Base-by-base conservation (phyloP, 1,284 basidiomycete genomes). In the Ganoderma boninense region DNA sequence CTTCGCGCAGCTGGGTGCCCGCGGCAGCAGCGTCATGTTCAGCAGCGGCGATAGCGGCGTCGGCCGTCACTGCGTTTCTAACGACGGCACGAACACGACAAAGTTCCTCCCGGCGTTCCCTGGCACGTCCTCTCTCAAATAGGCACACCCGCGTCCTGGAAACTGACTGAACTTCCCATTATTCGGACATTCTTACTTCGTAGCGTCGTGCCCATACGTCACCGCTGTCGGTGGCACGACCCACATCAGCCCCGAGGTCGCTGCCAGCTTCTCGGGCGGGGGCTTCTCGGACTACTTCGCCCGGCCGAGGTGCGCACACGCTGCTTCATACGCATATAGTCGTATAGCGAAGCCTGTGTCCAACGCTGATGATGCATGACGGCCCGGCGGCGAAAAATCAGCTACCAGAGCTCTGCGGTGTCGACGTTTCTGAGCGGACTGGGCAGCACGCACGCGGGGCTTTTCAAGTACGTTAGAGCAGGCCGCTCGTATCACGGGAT, bases 271-370 rank as follows among this genome's bases (percentile, higher is more conserved):
- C 83, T 88, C 87, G 32, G 89, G 90, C 26, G 90, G 89, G 65
- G 90, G 90, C 8, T 92, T 92, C 81, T 90, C 88, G 38, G 85
- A 88, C 77, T 88, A 88, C 79, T 94, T 93, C 74, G 74, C 85
- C 4, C 82, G 79, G 14, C 74, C 74, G 10, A 69, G 66, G 74
- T 75, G 43, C 38, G 72, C 57, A 8, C 5, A 35, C 65, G 29
- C n/a, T 38, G 38, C 57, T 18, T 32, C 18, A 2, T 59, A 0
- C n/a, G n/a, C n/a, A n/a, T n/a, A n/a, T n/a, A n/a, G n/a, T n/a
- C n/a, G n/a, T n/a, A n/a, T n/a, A n/a, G n/a, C n/a, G n/a, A n/a
- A 40, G 57, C 14, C 40, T 8, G 56, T 4, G 35, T 35, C 4
- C 57, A 10, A 40, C n/a, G n/a, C n/a, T n/a, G n/a, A n/a, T n/a